Evolutionary conservation across 2,329 filamentous ascomycete species (phyloP), one percentile per base, ranked within the genome.

Genomic region (Exophiala bonariae): DNA sequence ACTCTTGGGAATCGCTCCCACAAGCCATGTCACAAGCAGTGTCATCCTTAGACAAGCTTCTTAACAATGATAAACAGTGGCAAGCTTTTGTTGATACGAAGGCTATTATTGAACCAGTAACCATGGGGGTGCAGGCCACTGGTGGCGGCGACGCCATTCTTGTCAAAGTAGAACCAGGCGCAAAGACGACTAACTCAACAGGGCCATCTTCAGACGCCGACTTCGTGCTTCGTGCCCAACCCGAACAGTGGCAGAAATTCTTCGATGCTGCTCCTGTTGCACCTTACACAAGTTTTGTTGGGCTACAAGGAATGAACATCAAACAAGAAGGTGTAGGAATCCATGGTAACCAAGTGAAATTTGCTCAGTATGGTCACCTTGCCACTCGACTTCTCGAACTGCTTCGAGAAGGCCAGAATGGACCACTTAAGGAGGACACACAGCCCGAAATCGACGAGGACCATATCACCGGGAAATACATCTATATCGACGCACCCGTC

Each of bases 291-390:
- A 54, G 47, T 23, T 57, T 58, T 46, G 54, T 56, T 17, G 55
- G 55, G 5, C 44, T 56, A n/a, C 34, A 57, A 46, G 56, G 54
- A 16, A 59, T 75, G 74, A 76, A 72, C 51, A 69, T 71, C 59
- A 74, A 75, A 48, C 74, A 78, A 49, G 62, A 74, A 43, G 73
- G 74, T 16, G 72, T 74, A 32, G 66, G 71, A 18, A 66, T 77
- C 5, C 57, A 67, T n/a, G 75, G 75, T 18, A 66, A 75, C 48
- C 65, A 76, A 51, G 65, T 62, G 11, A 66, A 67, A 13, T 76
- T 73, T 66, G 5, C 68, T 66, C 23, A 73, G 67, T 68, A 69
- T 69, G 1, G 72, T 72, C 56, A 70, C 73, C 50, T 77, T 66
- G 73, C 65, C 68, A 55, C 54, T 31, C 71, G 74, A 17, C 65